phyloP scores from a whole-genome alignment of 805 yeast species.

The Nakazawaea populi region DNA sequence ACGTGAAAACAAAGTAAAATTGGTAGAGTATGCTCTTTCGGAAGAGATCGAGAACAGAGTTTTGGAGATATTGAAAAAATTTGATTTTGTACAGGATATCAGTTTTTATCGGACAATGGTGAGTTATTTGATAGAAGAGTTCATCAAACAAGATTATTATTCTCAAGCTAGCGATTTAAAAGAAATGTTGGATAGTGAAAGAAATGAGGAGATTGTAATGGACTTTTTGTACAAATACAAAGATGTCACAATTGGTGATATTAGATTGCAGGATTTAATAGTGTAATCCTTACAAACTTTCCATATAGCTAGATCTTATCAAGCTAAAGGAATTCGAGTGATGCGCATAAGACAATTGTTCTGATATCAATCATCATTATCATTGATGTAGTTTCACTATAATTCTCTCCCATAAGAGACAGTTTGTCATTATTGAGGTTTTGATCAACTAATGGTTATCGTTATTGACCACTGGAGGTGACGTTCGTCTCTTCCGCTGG shows the following conservation, averaged over 20 bases:
- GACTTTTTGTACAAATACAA: constrained; percentile 5
- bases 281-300: background rate
- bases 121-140: constrained; percentile 2
- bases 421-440: too few species aligned
- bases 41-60: constrained; percentile 1
- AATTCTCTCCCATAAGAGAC: too few species aligned
- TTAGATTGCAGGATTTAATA: constrained; percentile 14
- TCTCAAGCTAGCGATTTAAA: background rate
- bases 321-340: too few species aligned
- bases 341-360: background rate
- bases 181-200: constrained; percentile 7
- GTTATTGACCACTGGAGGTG: too few species aligned
- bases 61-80: constrained; percentile 2
- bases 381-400: too few species aligned
- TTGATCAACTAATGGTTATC: too few species aligned
- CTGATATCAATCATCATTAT: background rate
- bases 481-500: too few species aligned
- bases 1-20: background rate
- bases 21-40: constrained; percentile 1
- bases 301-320: too few species aligned
- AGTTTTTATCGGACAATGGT: background rate
- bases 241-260: constrained; percentile 7
- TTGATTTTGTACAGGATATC: background rate
- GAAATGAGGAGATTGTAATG: constrained; percentile 5
- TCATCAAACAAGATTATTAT: constrained; percentile 6